Conservation (phyloP, 805 yeast genomes). For the Wilhelminamyces savonicus region DNA sequence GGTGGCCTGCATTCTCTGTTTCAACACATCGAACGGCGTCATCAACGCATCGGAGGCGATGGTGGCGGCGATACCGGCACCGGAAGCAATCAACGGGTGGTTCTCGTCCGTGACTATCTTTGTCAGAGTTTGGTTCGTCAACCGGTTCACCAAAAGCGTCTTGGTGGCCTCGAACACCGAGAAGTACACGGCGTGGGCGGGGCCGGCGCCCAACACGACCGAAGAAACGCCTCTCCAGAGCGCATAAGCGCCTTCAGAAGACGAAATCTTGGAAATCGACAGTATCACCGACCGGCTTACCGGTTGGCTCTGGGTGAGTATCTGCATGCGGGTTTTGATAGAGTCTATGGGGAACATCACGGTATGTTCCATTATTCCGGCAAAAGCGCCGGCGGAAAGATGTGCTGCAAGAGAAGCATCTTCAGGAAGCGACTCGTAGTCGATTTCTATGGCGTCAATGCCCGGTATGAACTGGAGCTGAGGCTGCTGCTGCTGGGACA, state of each 20-base stretch:
- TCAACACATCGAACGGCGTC: constrained; percentile 95
- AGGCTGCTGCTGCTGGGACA: too few relatives aligned
- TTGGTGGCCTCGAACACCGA: constrained; percentile 86
- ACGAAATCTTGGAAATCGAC: constrained; percentile 68
- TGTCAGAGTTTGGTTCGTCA: constrained; percentile 28
- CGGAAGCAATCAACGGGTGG: constrained; percentile 77
- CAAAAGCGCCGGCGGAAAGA: constrained; percentile 90
- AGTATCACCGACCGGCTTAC: constrained; percentile 45
- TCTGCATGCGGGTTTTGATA: constrained; percentile 94
- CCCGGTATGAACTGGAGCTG: constrained; percentile 13
- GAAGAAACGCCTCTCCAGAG: constrained; percentile 93
- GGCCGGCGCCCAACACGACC: constrained; percentile 96
- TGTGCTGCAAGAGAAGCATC: constrained; percentile 79
- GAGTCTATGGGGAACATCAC: constrained; percentile 96
- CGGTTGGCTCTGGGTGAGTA: constrained; percentile 21
- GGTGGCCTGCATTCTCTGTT: constrained; percentile 83
- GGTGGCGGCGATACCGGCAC: constrained; percentile 90
- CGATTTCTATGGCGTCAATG: constrained; percentile 50
- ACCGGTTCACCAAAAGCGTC: constrained; percentile 43
- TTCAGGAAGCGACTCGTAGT: constrained; percentile 88
- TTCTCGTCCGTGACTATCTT: constrained; percentile 52
- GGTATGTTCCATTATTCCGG: constrained; percentile 98
- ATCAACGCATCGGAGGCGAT: constrained; percentile 90
- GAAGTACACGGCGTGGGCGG: constrained; percentile 96
- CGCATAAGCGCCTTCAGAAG: constrained; percentile 82